Evolutionary conservation across 1,284 basidiomycete genomes (phyloP).

Genomic region (Exobasidium rhododendri): DNA sequence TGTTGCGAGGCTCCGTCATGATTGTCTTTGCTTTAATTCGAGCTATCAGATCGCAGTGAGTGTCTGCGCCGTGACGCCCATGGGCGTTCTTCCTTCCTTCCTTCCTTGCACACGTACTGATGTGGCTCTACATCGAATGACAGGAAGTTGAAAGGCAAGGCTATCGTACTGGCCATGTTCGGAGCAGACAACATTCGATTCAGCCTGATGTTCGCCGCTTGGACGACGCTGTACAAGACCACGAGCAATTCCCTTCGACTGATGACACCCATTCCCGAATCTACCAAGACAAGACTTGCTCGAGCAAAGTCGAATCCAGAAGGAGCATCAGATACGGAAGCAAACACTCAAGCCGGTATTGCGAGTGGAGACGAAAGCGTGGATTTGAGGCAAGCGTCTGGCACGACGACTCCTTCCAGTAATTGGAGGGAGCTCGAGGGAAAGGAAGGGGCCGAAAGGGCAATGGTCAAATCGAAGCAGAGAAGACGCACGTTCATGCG

Average conservation of each 20-base stretch:
- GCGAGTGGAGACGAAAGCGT: constrained; percentile 7
- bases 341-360: background rate
- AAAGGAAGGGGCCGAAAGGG: constrained; percentile 33
- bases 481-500: constrained; percentile 42
- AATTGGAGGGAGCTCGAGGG: constrained; percentile 31
- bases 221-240: constrained; percentile 51
- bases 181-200: constrained; percentile 45
- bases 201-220: constrained; percentile 44
- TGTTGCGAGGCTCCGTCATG: constrained; percentile 38
- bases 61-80: background rate
- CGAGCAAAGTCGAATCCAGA: background rate
- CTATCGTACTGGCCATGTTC: constrained; percentile 31
- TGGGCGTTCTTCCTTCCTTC: background rate
- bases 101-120: background rate
- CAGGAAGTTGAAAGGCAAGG: constrained; percentile 22
- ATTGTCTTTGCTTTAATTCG: constrained; percentile 46
- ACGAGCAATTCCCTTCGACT: constrained; percentile 49
- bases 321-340: constrained; percentile 5
- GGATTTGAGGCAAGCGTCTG: constrained; percentile 11
- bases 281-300: background rate
- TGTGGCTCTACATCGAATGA: background rate
- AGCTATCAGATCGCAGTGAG: constrained; percentile 31
- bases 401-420: constrained; percentile 36
- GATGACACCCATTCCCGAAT: constrained; percentile 30
- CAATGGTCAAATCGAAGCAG: constrained; percentile 34